Evolutionary conservation across 2,329 filamentous ascomycete species (phyloP).

Genomic region (Parascedosporium putredinis): DNA sequence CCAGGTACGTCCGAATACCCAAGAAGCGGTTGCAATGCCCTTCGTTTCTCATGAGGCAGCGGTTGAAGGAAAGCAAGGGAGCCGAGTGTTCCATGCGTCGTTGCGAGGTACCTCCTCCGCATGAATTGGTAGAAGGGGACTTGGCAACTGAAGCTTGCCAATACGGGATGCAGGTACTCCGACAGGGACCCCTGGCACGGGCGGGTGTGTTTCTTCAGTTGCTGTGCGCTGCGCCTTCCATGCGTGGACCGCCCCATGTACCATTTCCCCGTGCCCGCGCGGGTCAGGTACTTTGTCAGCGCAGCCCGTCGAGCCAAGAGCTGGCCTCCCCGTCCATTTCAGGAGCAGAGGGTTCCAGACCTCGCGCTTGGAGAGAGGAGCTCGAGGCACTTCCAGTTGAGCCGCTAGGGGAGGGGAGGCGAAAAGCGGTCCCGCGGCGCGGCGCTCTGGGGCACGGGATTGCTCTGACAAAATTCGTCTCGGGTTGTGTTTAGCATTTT

Average conservation of each 20-base stretch:
- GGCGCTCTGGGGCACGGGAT: neutral
- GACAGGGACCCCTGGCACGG: neutral
- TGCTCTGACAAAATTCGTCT: slow-evolving; percentile 39
- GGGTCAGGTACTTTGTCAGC: no score
- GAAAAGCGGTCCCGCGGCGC: no score
- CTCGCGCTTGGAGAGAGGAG: neutral
- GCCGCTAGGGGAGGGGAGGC: neutral
- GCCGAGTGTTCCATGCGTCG: slow-evolving; percentile 6
- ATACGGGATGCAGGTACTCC: neutral
- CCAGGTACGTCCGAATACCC: slow-evolving; percentile 2
- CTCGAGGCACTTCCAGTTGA: neutral
- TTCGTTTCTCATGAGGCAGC: slow-evolving; percentile 5
- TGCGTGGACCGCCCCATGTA: no score
- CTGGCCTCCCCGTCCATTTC: neutral
- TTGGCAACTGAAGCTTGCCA: neutral
- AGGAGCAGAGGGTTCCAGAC: neutral
- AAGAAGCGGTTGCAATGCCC: slow-evolving; percentile 1
- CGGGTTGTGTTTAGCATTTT: slow-evolving; percentile 33
- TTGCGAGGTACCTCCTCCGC: neutral
- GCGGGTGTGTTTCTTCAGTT: neutral
- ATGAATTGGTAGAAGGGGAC: neutral
- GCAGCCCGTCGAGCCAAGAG: no score
- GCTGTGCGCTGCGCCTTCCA: neutral
- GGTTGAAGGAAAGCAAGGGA: slow-evolving; percentile 6
- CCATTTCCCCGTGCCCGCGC: no score